These are phyloP conservation scores for Agroathelia rolfsii DNA, from an alignment of 1,284 basidiomycete species.

Conservation along the genomic window DNA sequence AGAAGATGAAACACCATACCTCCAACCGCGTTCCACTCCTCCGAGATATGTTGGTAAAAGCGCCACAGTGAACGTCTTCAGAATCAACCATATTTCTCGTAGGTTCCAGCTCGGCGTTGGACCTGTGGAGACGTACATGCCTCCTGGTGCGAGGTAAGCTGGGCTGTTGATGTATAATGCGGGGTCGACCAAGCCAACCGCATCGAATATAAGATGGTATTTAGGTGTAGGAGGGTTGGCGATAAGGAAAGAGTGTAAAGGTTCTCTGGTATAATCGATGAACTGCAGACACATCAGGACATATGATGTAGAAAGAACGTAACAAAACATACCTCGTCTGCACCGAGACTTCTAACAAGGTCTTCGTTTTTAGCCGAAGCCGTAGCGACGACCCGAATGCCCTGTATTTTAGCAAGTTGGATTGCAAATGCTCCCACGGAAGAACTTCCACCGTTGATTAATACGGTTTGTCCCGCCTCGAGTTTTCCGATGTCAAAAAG, in stretches of 20 bases:
- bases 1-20: background rate
- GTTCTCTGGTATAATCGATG: slow-evolving; percentile 30
- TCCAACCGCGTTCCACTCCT: too few relatives aligned
- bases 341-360: slow-evolving; percentile 28
- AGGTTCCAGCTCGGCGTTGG: slow-evolving; percentile 19
- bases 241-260: slow-evolving; percentile 20
- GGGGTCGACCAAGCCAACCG: slow-evolving; percentile 23
- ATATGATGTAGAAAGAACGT: slow-evolving; percentile 15
- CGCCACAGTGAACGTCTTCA: too few relatives aligned
- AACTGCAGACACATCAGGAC: slow-evolving; percentile 18
- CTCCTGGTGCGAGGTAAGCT: slow-evolving; percentile 36
- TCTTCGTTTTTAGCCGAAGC: slow-evolving; percentile 44
- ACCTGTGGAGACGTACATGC: slow-evolving; percentile 34
- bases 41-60: too few relatives aligned
- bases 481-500: slow-evolving; percentile 32
- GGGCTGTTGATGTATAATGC: slow-evolving; percentile 29
- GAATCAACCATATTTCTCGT: slow-evolving; percentile 8
- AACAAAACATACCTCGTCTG: slow-evolving; percentile 26
- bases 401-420: slow-evolving; percentile 52
- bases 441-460: slow-evolving; percentile 62
- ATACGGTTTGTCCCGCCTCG: slow-evolving; percentile 37
- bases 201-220: slow-evolving; percentile 18
- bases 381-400: slow-evolving; percentile 43
- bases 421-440: slow-evolving; percentile 54
- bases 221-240: slow-evolving; percentile 17